Conservation (phyloP, 768 basidiomycete genomes). For the Russula sp. region DNA sequence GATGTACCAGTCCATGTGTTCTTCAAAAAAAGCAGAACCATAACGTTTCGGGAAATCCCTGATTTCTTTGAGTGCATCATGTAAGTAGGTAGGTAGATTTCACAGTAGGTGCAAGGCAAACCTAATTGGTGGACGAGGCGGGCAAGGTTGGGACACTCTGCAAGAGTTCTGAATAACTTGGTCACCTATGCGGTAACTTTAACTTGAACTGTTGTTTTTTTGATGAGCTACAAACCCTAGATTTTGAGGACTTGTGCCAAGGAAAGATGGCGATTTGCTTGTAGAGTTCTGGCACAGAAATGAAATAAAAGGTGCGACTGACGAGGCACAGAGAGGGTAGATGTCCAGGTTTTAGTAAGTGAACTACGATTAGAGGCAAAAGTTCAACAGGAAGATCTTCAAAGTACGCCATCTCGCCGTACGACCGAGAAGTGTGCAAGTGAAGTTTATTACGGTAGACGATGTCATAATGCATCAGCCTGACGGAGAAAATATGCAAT, state of each 20-base stretch:
- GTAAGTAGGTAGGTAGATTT: not conserved
- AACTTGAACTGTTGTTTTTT: not conserved
- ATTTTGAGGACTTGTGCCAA: constrained; percentile 63
- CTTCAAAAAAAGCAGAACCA: constrained; percentile 27
- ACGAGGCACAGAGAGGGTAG: constrained; percentile 49
- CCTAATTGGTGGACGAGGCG: constrained; percentile 51
- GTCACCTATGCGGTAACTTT: constrained; percentile 39
- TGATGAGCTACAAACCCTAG: constrained; percentile 35
- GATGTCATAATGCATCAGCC: too few species aligned
- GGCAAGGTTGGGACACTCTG: constrained; percentile 48
- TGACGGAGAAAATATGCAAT: too few species aligned
- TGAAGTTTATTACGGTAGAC: too few species aligned
- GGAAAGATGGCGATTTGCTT: constrained; percentile 53
- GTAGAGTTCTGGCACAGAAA: constrained; percentile 49
- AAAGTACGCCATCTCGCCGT: constrained; percentile 28
- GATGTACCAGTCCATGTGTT: constrained; percentile 33
- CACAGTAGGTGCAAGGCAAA: constrained; percentile 26
- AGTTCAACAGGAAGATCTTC: constrained; percentile 61
- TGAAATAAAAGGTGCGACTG: constrained; percentile 45
- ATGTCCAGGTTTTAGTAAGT: constrained; percentile 46
- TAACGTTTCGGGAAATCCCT: constrained; percentile 63
- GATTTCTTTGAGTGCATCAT: constrained; percentile 42
- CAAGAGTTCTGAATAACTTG: constrained; percentile 55
- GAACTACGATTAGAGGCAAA: constrained; percentile 45
- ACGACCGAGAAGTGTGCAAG: too few species aligned